Evolutionary conservation across 2,329 filamentous ascomycete species (phyloP), one percentile per base, ranked within the genome.

Genomic region (Colletotrichum sublineola): DNA sequence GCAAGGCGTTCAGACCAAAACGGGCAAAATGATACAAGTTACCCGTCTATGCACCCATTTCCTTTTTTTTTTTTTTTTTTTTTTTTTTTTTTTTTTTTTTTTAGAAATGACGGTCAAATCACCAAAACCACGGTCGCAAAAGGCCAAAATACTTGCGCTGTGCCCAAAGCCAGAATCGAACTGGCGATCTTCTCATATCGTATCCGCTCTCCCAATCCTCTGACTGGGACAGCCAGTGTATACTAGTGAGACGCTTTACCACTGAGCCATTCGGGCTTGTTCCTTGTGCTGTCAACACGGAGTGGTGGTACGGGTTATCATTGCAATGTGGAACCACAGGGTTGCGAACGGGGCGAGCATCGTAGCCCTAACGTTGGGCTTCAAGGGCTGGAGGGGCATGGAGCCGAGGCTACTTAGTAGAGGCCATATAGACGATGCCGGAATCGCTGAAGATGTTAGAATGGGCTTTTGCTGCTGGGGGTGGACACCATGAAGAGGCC

Each of bases 231-330:
- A 38, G 46, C 42, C 24, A 29, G 24, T 24, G 24, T 24, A 24
- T 72, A 72, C 69, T 72, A 72, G 69, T 72, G 69, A 72, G 69
- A 72, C 69, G 69, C 69, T 72, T 72, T 72, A 72, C 69, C 69
- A 72, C 69, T 72, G 65, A 72, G 69, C 69, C 69, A 72, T 56
- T 72, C 69, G 69, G 65, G 69, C 69, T 31, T 53, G 6, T 64
- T 55, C 24, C 55, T 38, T 61, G 69, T 50, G 50, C 36, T 55
- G 46, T 3, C 5, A 12, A 1, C 3, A 0, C 2, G 1, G 0
- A 1, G 9, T 11, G 8, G 31, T 18, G n/a, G 5, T 36, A 11
- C 7, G 20, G 18, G 14, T 56, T 50, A 68, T 68, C 5, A 29
- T 24, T 42, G 24, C 20, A 9, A 5, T 55, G 38, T 29, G 24